A percentile compares a stretch with the other conserved stretches of the same genome.
Evolutionary conservation across 176 grass and related monocot species (phyloP).

Genomic region (Phyllostachys edulis): DNA sequence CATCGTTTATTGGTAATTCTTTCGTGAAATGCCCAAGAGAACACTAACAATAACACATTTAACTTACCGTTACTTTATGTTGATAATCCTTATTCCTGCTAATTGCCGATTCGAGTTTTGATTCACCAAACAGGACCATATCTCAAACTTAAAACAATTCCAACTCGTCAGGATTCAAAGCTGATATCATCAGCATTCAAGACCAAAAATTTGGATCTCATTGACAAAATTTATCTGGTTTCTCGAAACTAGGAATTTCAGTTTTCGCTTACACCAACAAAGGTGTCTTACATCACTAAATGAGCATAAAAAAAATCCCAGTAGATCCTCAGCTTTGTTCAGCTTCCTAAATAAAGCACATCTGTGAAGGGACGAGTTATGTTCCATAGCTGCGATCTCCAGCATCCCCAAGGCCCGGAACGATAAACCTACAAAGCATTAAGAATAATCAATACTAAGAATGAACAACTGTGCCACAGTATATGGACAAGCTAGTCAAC

Average conservation of each 20-base stretch:
- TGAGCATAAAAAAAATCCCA: neutral
- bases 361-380: slow-evolving; percentile 2
- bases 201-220: neutral
- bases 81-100: neutral
- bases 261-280: neutral
- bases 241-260: neutral
- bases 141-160: neutral
- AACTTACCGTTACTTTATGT: neutral
- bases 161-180: neutral
- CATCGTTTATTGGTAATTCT: neutral
- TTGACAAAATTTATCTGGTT: neutral
- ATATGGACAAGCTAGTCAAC: slow-evolving; percentile 17
- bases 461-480: neutral
- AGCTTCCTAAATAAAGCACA: neutral
- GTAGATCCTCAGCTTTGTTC: neutral
- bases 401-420: slow-evolving; percentile 68
- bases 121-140: neutral
- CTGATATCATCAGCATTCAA: neutral
- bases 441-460: neutral
- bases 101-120: neutral
- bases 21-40: neutral
- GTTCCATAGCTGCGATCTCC: slow-evolving; percentile 68
- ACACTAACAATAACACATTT: too few species aligned
- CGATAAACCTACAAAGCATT: slow-evolving; percentile 42
- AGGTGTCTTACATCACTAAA: neutral